These are phyloP conservation scores for Phalaenopsis equestris DNA, from an alignment of 106 monocot species.

Conservation along the genomic window DNA sequence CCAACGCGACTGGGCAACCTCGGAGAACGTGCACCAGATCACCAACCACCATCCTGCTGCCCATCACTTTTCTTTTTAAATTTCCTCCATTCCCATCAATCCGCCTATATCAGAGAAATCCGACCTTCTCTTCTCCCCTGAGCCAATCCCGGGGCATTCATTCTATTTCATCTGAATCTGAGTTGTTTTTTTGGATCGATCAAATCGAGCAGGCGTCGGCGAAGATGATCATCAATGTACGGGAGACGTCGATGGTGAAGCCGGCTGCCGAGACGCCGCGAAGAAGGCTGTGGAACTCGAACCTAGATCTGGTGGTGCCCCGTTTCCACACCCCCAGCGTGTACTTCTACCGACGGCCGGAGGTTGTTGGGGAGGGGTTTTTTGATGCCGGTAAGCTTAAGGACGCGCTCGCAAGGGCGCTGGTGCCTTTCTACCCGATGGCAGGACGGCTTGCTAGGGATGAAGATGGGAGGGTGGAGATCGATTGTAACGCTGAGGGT, in stretches of 20 bases:
- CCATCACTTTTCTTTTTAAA: no score
- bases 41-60: no score
- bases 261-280: slow-evolving; percentile 61
- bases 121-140: no score
- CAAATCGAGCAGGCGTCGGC: no score
- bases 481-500: slow-evolving; percentile 67
- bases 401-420: slow-evolving; percentile 50
- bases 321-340: slow-evolving; percentile 95
- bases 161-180: no score
- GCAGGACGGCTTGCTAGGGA: slow-evolving; percentile 72
- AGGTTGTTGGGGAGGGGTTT: slow-evolving; percentile 13
- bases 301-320: slow-evolving; percentile 85
- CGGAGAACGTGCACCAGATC: no score
- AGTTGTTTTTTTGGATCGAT: no score
- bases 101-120: no score
- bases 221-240: slow-evolving; percentile 33
- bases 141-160: no score
- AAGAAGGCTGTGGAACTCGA: slow-evolving; percentile 75
- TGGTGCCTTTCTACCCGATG: slow-evolving; percentile 95
- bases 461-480: slow-evolving; percentile 84
- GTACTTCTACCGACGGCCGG: slow-evolving; percentile 75
- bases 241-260: slow-evolving; percentile 52
- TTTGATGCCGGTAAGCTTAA: slow-evolving; percentile 37
- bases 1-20: no score
- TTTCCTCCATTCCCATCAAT: no score